These are phyloP conservation scores for Peniophora sp. DNA, from an alignment of 1,284 basidiomycete genomes.

Conservation along the genomic window DNA sequence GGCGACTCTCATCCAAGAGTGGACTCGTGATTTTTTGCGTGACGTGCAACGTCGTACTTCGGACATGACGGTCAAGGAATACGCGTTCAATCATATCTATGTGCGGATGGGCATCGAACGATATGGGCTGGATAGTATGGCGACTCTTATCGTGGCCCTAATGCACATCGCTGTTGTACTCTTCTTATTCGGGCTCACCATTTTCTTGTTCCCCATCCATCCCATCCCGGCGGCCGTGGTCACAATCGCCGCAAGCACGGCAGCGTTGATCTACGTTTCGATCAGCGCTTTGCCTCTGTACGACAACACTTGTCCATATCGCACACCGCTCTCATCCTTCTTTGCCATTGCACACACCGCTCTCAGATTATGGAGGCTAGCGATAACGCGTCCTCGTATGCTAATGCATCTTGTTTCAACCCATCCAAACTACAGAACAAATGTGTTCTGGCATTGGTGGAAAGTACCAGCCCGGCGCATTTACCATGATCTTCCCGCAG, in stretches of 20 bases:
- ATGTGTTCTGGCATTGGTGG: too few species aligned
- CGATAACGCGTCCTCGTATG: too few species aligned
- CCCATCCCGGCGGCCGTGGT: neutral
- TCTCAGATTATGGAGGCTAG: too few species aligned
- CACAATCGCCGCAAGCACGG: neutral
- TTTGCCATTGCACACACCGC: neutral
- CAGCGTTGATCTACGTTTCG: neutral
- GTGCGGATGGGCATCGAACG: too few species aligned
- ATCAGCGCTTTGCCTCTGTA: neutral
- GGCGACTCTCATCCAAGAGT: constrained; percentile 18
- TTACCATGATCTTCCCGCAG: too few species aligned
- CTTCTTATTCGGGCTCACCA: neutral
- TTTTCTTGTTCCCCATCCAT: neutral
- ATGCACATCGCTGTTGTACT: neutral
- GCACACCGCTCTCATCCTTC: neutral
- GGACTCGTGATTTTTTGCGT: constrained; percentile 12
- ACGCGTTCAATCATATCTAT: too few species aligned
- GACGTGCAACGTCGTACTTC: too few species aligned
- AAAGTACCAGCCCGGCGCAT: too few species aligned
- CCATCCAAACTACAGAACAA: too few species aligned
- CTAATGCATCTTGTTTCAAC: too few species aligned
- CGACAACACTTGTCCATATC: neutral
- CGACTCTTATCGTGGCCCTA: neutral
- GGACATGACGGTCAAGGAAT: too few species aligned
- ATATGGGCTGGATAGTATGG: too few species aligned